Evolutionary conservation across 2,329 filamentous ascomycete genomes (phyloP), one percentile per base, ranked within the genome.

Genomic region (Cercospora janseana): DNA sequence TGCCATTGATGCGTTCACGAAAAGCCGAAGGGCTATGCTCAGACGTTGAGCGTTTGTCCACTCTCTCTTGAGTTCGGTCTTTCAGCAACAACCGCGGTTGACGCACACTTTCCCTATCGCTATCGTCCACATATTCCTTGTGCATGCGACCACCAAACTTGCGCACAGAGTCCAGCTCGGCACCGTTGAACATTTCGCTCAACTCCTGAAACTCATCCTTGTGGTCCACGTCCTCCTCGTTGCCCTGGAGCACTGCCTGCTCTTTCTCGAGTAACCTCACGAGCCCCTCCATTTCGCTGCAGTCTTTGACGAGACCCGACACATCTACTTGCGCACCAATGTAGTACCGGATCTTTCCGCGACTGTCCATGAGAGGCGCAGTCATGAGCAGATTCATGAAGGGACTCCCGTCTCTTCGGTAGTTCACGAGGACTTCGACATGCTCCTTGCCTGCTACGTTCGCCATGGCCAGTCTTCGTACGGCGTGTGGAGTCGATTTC

Each of bases 311-410:
- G 0, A 88, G 73, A 3, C 83, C 82, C 1, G 81, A 85, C 4
- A 88, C 76, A 55, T 88, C 86, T 21, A 88, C 80, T 63, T 88
- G 85, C 0, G 85, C 85, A 18, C 86, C 86, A 47, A 89, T 80
- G 61, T 81, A 82, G 64, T 88, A 89, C 21, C 85, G 77, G 1
- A 86, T 75, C 0, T 75, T 73, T 2, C 86, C 86, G 13, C 79
- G 77, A 35, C 79, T 85, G 61, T 89, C 86, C 56, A 82, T 79
- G 0, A 89, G 70, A 0, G 85, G 86, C 1, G 85, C 82, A n/a
- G 81, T 78, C 81, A 87, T 87, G 18, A 88, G 73, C 2, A 90
- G 74, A 54, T 89, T 90, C 77, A 89, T 84, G 62, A 89, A 89
- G 0, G 85, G 84, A 0, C 83, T 86, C 0, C 86, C 86, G 59